Evolutionary conservation across 2,329 filamentous ascomycete genomes (phyloP).

Genomic region (Diaporthe helianthi): DNA sequence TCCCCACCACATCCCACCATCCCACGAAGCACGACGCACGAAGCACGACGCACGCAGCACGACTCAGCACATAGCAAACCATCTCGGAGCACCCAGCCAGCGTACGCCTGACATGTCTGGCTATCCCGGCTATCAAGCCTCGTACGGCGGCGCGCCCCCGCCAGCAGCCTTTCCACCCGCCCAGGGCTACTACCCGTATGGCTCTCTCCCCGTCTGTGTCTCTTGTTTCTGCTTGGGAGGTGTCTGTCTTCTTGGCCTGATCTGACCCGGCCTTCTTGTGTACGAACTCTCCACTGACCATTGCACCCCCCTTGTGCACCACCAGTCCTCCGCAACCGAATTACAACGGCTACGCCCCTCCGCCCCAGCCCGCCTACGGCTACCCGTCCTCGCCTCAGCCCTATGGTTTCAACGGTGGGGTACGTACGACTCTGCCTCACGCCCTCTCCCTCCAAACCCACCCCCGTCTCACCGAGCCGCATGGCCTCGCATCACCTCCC

Average conservation of each 20-base stretch:
- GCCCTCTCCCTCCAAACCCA: not conserved
- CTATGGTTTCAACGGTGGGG: slow-evolving; percentile 40
- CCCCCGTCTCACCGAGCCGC: slow-evolving; percentile 19
- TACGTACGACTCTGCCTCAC: slow-evolving; percentile 19
- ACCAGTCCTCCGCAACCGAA: slow-evolving; percentile 50
- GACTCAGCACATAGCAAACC: not conserved
- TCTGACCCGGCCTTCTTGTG: slow-evolving; percentile 23
- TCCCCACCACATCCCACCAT: not conserved
- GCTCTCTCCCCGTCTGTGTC: slow-evolving; percentile 8
- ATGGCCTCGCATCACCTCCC: not conserved
- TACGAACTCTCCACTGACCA: slow-evolving; percentile 30
- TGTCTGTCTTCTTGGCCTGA: not conserved
- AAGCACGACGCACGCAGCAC: not conserved
- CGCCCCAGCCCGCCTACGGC: slow-evolving; percentile 49
- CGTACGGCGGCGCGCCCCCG: slow-evolving; percentile 35
- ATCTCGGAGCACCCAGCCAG: slow-evolving; percentile 6
- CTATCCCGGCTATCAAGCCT: slow-evolving; percentile 60
- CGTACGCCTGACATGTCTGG: slow-evolving; percentile 60
- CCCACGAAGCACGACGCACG: not conserved
- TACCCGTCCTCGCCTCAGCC: slow-evolving; percentile 59
- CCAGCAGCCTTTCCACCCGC: slow-evolving; percentile 32
- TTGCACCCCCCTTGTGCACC: not conserved
- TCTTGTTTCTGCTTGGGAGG: not conserved
- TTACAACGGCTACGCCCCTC: slow-evolving; percentile 56
- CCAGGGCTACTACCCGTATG: slow-evolving; percentile 36